Base-by-base conservation (phyloP, 164 flowering plant species). In the Umbilicus rupestris region DNA sequence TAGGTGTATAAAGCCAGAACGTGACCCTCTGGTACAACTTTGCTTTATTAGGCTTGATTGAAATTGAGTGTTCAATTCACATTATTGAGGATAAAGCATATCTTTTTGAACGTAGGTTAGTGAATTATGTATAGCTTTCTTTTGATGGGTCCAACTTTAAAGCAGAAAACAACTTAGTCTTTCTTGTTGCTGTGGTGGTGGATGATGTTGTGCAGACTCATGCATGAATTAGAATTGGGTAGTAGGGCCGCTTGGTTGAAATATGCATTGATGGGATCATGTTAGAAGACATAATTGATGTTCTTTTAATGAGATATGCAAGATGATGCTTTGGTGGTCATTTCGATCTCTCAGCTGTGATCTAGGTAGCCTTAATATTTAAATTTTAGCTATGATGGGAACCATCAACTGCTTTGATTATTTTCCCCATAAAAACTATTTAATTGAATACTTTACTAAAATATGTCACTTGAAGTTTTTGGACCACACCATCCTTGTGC, bases 1-100 rank as follows among this genome's bases (percentile, higher is more conserved):
- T 50, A 7, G 14, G 57, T 47, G 57, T 50, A 50, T 50, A 22
- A 50, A 50, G 57, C 57, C 57, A 50, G 57, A 50, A 8, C 20
- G 28, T 50, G 57, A 20, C 57, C 57, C 49, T 11, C 52, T 47
- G 29, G 26, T 50, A 24, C 57, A 50, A 10, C 57, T 50, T 22
- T 50, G 26, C 57, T 50, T 50, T 22, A 50, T 22, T 11, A n/a
- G 28, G 28, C 57, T 20, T 20, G 28, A 22, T 50, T 50, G 20
- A 50, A 50, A 50, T 2, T 3, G 37, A 33, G 37, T 33, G 37
- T 33, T 33, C 3, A 3, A 33, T 33, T 33, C 37, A 33, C 37
- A 33, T 33, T 33, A 33, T 50, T 22, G 57, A 50, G 57, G 7
- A 1, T 50, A 20, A 50, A 5, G 57, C 7, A 50, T 50, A 22